A percentile compares a stretch with the other conserved stretches of the same genome.
Evolutionary conservation across 345 rosid genomes (phyloP).

Genomic region (Garcia nutans): DNA sequence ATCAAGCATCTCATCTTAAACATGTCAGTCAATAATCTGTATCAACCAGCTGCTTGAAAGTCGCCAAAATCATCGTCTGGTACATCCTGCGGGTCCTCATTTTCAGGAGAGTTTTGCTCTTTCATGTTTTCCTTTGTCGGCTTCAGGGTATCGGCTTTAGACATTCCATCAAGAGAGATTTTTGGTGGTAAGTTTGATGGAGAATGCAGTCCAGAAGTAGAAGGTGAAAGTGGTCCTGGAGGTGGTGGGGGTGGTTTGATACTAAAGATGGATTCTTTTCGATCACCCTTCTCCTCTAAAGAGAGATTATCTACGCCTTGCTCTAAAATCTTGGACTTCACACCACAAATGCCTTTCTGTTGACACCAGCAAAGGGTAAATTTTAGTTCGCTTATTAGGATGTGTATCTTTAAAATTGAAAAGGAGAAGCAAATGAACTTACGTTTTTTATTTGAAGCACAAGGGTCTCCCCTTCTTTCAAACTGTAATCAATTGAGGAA

Average conservation of each 20-base stretch:
- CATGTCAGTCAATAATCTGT: background rate
- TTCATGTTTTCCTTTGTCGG: slow-evolving; percentile 30
- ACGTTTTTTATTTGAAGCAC: slow-evolving; percentile 81
- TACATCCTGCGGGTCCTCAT: slow-evolving; percentile 41
- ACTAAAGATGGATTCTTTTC: slow-evolving; percentile 50
- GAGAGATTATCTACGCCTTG: slow-evolving; percentile 54
- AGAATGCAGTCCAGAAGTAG: slow-evolving; percentile 34
- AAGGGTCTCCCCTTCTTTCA: slow-evolving; percentile 91
- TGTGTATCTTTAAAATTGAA: background rate
- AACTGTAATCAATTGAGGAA: slow-evolving; percentile 75
- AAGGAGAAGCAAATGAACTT: slow-evolving; percentile 26
- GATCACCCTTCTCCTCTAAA: slow-evolving; percentile 54
- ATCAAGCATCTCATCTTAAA: background rate
- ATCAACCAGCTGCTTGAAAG: slow-evolving; percentile 82
- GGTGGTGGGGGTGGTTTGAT: slow-evolving; percentile 90
- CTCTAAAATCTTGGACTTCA: slow-evolving; percentile 58
- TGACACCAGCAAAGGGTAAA: slow-evolving; percentile 14
- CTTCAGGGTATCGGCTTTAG: slow-evolving; percentile 24
- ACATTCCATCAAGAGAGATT: slow-evolving; percentile 31
- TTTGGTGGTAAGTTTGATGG: slow-evolving; percentile 38
- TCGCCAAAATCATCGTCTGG: slow-evolving; percentile 95
- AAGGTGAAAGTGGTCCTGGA: slow-evolving; percentile 63
- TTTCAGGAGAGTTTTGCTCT: slow-evolving; percentile 30
- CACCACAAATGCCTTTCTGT: slow-evolving; percentile 44
- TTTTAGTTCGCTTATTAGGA: background rate